phyloP scores from a whole-genome alignment of 495 filamentous ascomycete species.

The Filosporella fistucella region DNA sequence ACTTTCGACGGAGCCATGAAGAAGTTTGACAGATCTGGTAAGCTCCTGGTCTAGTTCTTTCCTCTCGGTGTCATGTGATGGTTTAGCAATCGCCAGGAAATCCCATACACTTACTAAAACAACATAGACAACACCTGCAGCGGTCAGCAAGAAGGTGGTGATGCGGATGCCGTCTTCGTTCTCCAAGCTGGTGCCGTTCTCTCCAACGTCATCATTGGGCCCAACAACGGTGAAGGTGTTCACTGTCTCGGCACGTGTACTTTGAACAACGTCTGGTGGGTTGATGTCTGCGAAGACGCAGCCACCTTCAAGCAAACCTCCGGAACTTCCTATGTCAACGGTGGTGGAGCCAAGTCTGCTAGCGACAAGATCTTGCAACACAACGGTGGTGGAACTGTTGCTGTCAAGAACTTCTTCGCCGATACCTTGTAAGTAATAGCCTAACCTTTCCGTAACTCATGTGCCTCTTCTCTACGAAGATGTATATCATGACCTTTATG shows the following conservation, averaged over 20 bases:
- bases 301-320: slow-evolving; percentile 30
- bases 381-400: slow-evolving; percentile 40
- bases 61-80: too few relatives aligned
- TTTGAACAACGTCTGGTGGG: slow-evolving; percentile 51
- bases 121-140: slow-evolving; percentile 26
- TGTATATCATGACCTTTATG: too few relatives aligned
- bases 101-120: too few relatives aligned
- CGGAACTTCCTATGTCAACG: slow-evolving; percentile 31
- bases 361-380: slow-evolving; percentile 46
- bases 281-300: slow-evolving; percentile 46
- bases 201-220: slow-evolving; percentile 47
- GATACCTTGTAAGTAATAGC: too few relatives aligned
- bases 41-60: too few relatives aligned
- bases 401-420: slow-evolving; percentile 49
- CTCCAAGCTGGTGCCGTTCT: slow-evolving; percentile 42
- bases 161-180: slow-evolving; percentile 45
- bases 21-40: too few relatives aligned
- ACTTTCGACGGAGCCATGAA: slow-evolving; percentile 8
- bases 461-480: too few relatives aligned
- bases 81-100: too few relatives aligned
- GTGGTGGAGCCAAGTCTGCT: slow-evolving; percentile 38
- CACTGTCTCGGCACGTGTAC: slow-evolving; percentile 46
- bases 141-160: slow-evolving; percentile 33
- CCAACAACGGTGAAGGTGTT: slow-evolving; percentile 46
- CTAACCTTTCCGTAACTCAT: too few relatives aligned